phyloP scores from a whole-genome alignment of 1,284 basidiomycete species.

The Vanrija sp. region DNA sequence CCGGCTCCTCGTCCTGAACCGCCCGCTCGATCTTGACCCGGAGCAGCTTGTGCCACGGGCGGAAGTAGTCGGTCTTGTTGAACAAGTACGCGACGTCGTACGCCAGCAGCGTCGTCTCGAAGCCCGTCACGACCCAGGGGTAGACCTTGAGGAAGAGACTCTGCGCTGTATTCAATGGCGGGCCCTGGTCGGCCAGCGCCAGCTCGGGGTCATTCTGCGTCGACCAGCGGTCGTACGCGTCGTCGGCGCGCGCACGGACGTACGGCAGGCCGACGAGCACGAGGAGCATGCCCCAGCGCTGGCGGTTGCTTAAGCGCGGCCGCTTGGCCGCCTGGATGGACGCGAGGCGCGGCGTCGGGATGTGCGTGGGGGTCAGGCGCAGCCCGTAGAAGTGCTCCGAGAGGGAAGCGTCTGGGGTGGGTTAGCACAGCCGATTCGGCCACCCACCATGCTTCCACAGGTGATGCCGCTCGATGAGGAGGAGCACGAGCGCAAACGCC shows the following conservation, averaged over 20 bases:
- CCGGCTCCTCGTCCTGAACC: conserved; percentile 17
- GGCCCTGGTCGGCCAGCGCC: conserved; percentile 8
- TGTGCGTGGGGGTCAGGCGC: conserved; percentile 18
- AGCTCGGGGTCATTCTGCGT: conserved; percentile 19
- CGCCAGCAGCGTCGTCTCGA: conserved; percentile 75
- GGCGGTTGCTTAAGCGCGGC: conserved; percentile 26
- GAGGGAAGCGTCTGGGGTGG: conserved; percentile 38
- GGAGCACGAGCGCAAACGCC: conserved; percentile 83
- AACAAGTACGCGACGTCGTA: conserved; percentile 91
- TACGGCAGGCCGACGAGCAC: conserved; percentile 87
- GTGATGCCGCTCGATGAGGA: conserved; percentile 86
- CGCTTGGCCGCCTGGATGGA: conserved; percentile 1
- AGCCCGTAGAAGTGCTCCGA: conserved; percentile 48
- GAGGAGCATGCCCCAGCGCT: conserved; percentile 61
- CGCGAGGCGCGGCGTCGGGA: conserved; percentile 32
- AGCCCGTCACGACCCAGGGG: conserved; percentile 72
- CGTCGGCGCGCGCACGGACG: conserved; percentile 77
- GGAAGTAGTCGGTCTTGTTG: conserved; percentile 77
- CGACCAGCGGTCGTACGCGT: conserved; percentile 76
- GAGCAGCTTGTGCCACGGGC: conserved; percentile 85
- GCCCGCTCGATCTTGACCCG: conserved; percentile 59
- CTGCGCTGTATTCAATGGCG: conserved; percentile 31
- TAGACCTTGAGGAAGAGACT: conserved; percentile 64
- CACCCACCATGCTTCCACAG: conserved; percentile 69
- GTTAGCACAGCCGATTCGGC: neutral